These are phyloP conservation scores for Acanthamoeba divionensis DNA, from an alignment of 208 protist genomes.

Conservation along the genomic window DNA sequence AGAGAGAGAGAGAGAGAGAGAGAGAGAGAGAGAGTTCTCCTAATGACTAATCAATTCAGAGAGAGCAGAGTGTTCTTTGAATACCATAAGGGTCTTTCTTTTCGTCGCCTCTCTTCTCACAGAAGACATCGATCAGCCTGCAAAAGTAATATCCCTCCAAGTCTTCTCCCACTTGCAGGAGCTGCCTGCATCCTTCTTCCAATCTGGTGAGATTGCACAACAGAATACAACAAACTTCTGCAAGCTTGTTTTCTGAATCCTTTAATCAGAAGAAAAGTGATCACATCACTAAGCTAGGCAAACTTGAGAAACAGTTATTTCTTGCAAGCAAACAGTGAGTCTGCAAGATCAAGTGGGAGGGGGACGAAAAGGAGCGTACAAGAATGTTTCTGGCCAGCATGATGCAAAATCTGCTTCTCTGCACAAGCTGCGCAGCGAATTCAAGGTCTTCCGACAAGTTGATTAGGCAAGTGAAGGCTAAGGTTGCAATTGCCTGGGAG, in stretches of 20 bases:
- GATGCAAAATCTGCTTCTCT: neutral
- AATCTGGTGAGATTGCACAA: constrained; percentile 28
- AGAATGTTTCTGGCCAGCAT: neutral
- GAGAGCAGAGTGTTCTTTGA: too few relatives aligned
- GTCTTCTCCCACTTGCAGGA: constrained; percentile 41
- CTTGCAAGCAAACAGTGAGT: too few relatives aligned
- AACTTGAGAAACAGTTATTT: too few relatives aligned
- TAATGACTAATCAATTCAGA: too few relatives aligned
- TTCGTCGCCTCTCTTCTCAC: constrained; percentile 15
- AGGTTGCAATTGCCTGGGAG: neutral
- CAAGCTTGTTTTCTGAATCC: constrained; percentile 45
- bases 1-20: too few relatives aligned
- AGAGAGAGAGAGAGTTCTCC: too few relatives aligned
- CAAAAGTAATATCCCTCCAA: constrained; percentile 34
- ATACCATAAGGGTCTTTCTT: constrained; percentile 44
- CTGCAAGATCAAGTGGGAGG: too few relatives aligned
- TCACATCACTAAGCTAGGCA: too few relatives aligned
- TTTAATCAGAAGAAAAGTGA: neutral
- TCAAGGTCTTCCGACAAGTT: constrained; percentile 48
- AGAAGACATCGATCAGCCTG: constrained; percentile 21
- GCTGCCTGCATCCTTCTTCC: constrained; percentile 20
- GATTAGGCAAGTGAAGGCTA: constrained; percentile 47
- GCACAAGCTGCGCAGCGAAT: neutral
- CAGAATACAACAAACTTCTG: neutral
- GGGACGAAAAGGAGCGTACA: neutral